Evolutionary conservation across 495 filamentous ascomycete species (phyloP).

Genomic region (Xylaria bambusicola): DNA sequence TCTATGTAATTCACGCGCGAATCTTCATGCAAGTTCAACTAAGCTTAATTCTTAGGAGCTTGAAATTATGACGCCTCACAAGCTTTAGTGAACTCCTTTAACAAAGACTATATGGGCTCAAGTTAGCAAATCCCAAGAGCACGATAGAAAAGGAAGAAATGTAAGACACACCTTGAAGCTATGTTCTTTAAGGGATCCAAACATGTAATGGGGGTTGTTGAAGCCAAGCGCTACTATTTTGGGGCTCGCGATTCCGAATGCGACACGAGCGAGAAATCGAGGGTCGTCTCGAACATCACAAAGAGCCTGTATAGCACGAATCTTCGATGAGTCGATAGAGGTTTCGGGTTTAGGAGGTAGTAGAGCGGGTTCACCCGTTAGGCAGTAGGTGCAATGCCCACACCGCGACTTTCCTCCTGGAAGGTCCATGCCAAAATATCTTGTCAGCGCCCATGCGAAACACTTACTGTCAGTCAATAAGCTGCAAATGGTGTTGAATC

Average conservation of each 20-base stretch:
- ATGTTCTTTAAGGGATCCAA: slow-evolving; percentile 53
- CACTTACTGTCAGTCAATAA: slow-evolving; percentile 51
- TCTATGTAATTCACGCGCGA: too few relatives aligned
- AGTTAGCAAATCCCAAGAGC: neutral
- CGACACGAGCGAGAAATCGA: slow-evolving; percentile 54
- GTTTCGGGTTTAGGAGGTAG: slow-evolving; percentile 27
- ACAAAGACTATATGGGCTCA: slow-evolving; percentile 23
- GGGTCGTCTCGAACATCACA: slow-evolving; percentile 55
- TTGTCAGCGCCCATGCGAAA: slow-evolving; percentile 49
- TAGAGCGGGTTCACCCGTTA: slow-evolving; percentile 41
- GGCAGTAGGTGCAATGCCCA: slow-evolving; percentile 56
- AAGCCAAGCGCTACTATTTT: slow-evolving; percentile 46
- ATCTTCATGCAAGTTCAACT: too few relatives aligned
- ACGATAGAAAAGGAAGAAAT: neutral
- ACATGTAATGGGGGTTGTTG: slow-evolving; percentile 40
- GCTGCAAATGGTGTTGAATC: slow-evolving; percentile 49
- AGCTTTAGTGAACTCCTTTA: slow-evolving; percentile 32
- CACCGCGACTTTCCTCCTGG: slow-evolving; percentile 44
- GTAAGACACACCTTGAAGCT: slow-evolving; percentile 46
- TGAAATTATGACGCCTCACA: slow-evolving; percentile 6
- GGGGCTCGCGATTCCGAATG: slow-evolving; percentile 61
- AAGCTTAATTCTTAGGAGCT: too few relatives aligned
- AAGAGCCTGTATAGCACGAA: slow-evolving; percentile 42
- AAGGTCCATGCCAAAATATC: slow-evolving; percentile 56
- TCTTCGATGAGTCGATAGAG: slow-evolving; percentile 34